Evolutionary conservation across 169 alveolate genomes (phyloP), one percentile per base, ranked within the genome.

Genomic region (Cryptosporidium xiaoi): DNA sequence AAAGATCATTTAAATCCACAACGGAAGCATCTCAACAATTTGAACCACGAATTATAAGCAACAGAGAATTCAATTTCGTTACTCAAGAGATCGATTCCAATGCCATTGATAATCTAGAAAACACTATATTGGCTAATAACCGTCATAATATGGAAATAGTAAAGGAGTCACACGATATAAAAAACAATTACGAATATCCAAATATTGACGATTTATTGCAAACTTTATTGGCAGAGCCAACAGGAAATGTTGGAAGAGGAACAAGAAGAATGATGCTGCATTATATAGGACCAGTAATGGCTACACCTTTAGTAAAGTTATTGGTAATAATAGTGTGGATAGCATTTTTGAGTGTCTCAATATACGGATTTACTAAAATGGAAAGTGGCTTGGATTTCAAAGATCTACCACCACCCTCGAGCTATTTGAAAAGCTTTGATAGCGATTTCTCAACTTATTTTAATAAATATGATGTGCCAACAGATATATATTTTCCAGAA

Each of bases 201-300:
- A 29, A 50, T 60, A 33, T 77, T 7, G 87, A 77, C 24, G 77
- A 77, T 60, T 66, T 77, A 18, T 66, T 77, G 2, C 87, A 77
- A 44, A 62, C 66, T 34, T 50, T 77, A 15, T 62, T 77, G 40
- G 64, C 71, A 15, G 94, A 91, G 69, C 94, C 94, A 6, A 36
- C 84, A 36, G 94, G 94, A 18, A 84, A 68, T 31, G 94, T 92
- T 20, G 94, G 94, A 33, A 84, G 93, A 6, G 44, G 82, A 7
- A 90, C 93, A 66, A 55, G 93, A 24, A 51, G 77, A 58, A 66
- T 90, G 65, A 90, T 92, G 69, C 64, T 90, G 48, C 77, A 85
- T 55, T 85, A 90, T 67, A 82, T 85, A 58, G 93, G 94, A 24
- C 92, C 92, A 0, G 24, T 90, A 64, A 58, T 92, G 65, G 84